These are phyloP conservation scores for Xylariaceae sp. DNA, from an alignment of 2,329 filamentous ascomycete genomes.

Conservation along the genomic window DNA sequence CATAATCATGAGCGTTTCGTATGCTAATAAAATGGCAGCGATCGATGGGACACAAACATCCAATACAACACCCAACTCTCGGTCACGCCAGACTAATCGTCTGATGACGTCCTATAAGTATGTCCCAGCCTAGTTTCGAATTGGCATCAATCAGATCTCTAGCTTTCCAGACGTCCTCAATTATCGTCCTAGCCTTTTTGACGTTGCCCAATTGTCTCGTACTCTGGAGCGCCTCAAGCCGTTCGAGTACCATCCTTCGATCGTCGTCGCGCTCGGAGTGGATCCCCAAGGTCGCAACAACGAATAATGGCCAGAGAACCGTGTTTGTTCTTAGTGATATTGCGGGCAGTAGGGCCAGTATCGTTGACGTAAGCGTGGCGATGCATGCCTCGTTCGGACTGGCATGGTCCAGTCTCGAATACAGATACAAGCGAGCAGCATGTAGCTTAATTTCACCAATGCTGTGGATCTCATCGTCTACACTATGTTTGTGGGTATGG, in stretches of 20 bases:
- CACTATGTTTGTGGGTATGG: background rate
- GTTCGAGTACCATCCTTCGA: constrained; percentile 18
- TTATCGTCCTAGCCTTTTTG: constrained; percentile 25
- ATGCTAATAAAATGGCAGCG: background rate
- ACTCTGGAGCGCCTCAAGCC: constrained; percentile 20
- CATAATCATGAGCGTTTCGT: too few species aligned
- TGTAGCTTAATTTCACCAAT: constrained; percentile 24
- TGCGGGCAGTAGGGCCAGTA: constrained; percentile 18
- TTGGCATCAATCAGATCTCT: constrained; percentile 17
- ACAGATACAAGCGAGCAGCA: constrained; percentile 24
- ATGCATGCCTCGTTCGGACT: constrained; percentile 21
- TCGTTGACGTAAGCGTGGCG: constrained; percentile 14
- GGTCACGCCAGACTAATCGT: constrained; percentile 20
- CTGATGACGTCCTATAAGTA: constrained; percentile 13
- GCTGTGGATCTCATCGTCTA: constrained; percentile 5
- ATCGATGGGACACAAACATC: background rate
- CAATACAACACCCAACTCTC: background rate
- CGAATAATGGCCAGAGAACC: constrained; percentile 26
- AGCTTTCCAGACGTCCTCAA: constrained; percentile 27
- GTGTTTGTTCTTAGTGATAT: constrained; percentile 24
- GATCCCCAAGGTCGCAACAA: constrained; percentile 25
- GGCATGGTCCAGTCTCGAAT: constrained; percentile 21
- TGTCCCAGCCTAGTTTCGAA: constrained; percentile 10
- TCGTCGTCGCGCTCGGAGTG: constrained; percentile 22
- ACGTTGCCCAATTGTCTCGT: constrained; percentile 28